Evolutionary conservation across 768 basidiomycete species (phyloP).

Genomic region (Panaeolus cyanescens): DNA sequence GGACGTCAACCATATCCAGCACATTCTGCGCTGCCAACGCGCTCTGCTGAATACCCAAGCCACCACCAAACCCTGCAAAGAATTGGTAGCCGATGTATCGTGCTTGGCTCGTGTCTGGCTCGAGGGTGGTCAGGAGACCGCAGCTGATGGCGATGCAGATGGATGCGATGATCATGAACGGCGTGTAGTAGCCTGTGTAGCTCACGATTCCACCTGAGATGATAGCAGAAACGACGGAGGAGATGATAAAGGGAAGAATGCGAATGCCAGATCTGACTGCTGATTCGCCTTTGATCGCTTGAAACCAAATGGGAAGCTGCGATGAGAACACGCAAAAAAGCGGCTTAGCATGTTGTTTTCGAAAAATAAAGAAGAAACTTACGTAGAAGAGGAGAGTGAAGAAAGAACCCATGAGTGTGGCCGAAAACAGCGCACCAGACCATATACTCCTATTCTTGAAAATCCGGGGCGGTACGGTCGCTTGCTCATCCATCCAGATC

Average conservation of each 20-base stretch:
- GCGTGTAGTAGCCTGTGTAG: constrained; percentile 7
- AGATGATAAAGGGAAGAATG: constrained; percentile 7
- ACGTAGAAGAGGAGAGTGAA: constrained; percentile 11
- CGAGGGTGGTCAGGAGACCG: constrained; percentile 7
- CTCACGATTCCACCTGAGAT: constrained; percentile 7
- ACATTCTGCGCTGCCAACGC: constrained; percentile 8
- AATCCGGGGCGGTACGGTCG: constrained; percentile 10
- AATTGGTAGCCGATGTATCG: constrained; percentile 10
- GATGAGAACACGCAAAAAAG: not conserved
- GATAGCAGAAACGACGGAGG: constrained; percentile 7
- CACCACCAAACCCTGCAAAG: constrained; percentile 5
- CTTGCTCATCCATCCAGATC: constrained; percentile 7
- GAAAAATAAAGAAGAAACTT: not conserved
- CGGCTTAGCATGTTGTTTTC: not conserved
- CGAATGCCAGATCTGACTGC: constrained; percentile 8
- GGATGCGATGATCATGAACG: constrained; percentile 7
- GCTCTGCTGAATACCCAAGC: constrained; percentile 9
- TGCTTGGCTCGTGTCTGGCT: not conserved
- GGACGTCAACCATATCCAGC: constrained; percentile 10
- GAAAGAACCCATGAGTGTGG: constrained; percentile 6
- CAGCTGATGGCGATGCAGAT: constrained; percentile 5
- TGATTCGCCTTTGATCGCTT: constrained; percentile 10
- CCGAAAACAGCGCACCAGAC: constrained; percentile 3
- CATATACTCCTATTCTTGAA: constrained; percentile 8
- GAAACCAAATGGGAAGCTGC: constrained; percentile 10